These are phyloP conservation scores for Saccharomycopsis sp. DNA, from an alignment of 805 yeast genomes.

Conservation along the genomic window DNA sequence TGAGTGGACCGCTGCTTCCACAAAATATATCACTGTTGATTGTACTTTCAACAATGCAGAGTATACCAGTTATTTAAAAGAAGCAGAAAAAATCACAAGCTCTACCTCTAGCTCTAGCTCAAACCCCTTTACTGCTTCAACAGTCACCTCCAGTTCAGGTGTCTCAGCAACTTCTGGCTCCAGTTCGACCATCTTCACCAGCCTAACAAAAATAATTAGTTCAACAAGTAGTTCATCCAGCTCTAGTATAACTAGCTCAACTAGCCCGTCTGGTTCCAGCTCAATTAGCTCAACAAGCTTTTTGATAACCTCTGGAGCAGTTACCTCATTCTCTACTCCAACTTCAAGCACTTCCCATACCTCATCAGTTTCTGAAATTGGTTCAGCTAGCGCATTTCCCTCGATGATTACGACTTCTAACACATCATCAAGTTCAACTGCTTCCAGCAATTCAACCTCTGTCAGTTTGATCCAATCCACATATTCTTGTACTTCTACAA, in stretches of 20 bases:
- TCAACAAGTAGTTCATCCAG: background rate
- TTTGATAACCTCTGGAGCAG: no score
- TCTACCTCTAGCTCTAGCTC: slow-evolving; percentile 3
- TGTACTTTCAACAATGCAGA: slow-evolving; percentile 7
- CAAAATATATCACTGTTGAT: background rate
- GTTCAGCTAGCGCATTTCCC: no score
- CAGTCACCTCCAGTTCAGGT: background rate
- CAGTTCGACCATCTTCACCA: slow-evolving; percentile 1
- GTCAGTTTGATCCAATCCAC: no score
- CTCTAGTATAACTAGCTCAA: background rate
- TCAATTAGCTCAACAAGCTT: slow-evolving; percentile 2
- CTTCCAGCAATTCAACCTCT: no score
- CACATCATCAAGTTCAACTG: no score
- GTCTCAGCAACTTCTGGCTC: background rate
- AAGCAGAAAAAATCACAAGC: background rate
- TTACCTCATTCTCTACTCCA: no score
- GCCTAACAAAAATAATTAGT: background rate
- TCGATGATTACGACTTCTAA: no score
- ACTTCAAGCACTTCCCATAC: no score
- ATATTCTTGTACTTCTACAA: no score
- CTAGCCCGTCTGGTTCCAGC: background rate
- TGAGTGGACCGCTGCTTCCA: slow-evolving; percentile 3
- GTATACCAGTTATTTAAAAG: slow-evolving; percentile 2
- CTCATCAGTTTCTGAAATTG: no score
- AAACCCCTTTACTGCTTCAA: background rate